Base-by-base conservation (phyloP, 768 basidiomycete species). In the Panellus pusillus region DNA sequence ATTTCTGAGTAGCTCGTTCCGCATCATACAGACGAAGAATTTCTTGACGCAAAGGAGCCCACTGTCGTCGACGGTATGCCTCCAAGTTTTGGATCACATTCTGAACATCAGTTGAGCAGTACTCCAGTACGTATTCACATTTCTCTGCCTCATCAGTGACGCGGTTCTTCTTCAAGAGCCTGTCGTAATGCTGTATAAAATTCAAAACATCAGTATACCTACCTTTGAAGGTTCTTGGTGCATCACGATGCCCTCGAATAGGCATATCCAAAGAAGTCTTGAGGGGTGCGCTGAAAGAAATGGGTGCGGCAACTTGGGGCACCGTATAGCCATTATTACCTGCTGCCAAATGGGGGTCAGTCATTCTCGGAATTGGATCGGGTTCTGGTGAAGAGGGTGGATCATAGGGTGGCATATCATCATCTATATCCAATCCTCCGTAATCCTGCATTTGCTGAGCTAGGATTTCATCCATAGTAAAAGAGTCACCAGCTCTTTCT, bases 71-170 rank as follows among this genome's bases (percentile, higher is more conserved):
- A 3, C 18, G 9, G 13, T 18, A 50, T 2, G 17, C 17, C 1
- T 41, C 29, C 18, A 20, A 8, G 0, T 38, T 9, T 13, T 15
- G 38, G 13, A 50, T 18, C 9, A 50, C 15, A n/a, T 11, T 20
- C 18, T 50, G 48, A 6, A 50, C 48, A 19, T 50, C 48, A 3
- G 40, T 9, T 6, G 48, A 41, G 37, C 48, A 50, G 20, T 50
- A 50, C 0, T 50, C 41, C 14, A 50, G 18, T 14, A 50, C 18
- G 18, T 12, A 42, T 17, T 50, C 18, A 13, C 49, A 43, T 43
- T 50, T 14, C 5, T 40, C 39, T 11, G 12, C 0, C 2, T 19
- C 8, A n/a, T 50, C 49, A 6, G 28, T 36, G 2, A 50, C 49
- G 6, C 20, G 5, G 29, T 13, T 43, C 14, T 50, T 50, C 3